phyloP scores from a whole-genome alignment of 345 rosid species.

The Sisymbrium altissimum region DNA sequence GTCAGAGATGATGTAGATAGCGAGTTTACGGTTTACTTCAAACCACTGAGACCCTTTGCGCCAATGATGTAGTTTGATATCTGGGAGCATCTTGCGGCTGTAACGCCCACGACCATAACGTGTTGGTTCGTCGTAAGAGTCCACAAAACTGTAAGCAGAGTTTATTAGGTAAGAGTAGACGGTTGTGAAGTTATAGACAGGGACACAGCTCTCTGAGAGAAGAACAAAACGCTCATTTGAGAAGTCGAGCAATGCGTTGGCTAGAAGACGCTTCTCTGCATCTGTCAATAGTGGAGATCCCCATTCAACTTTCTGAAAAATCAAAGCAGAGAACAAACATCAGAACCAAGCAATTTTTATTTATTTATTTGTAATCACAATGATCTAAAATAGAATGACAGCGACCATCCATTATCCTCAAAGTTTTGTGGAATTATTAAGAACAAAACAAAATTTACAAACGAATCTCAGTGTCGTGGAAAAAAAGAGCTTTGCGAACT shows the following conservation, averaged over 20 bases:
- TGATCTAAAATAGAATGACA: not conserved
- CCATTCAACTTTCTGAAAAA: slow-evolving; percentile 70
- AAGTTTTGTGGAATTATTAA: not conserved
- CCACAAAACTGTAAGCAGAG: slow-evolving; percentile 75
- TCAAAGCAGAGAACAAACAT: not conserved
- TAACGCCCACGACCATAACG: slow-evolving; percentile 94
- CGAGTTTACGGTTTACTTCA: slow-evolving; percentile 69
- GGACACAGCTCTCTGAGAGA: slow-evolving; percentile 96
- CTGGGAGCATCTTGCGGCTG: slow-evolving; percentile 79
- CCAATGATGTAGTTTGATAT: slow-evolving; percentile 77
- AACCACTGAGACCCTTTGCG: slow-evolving; percentile 97
- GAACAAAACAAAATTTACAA: not conserved
- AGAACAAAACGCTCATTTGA: slow-evolving; percentile 86
- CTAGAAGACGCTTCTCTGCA: slow-evolving; percentile 88
- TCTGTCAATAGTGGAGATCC: slow-evolving; percentile 66
- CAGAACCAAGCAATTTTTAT: not conserved
- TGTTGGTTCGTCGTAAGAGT: slow-evolving; percentile 82
- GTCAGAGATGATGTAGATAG: slow-evolving; percentile 63
- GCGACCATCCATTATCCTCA: not conserved
- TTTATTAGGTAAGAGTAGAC: slow-evolving; percentile 71
- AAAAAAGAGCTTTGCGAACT: not conserved
- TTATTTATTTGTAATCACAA: not conserved
- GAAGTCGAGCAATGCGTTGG: slow-evolving; percentile 83
- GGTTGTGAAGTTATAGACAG: slow-evolving; percentile 69
- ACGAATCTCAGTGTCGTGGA: not conserved